phyloP scores from a whole-genome alignment of 768 basidiomycete genomes.

The Leccinellum albellum region DNA sequence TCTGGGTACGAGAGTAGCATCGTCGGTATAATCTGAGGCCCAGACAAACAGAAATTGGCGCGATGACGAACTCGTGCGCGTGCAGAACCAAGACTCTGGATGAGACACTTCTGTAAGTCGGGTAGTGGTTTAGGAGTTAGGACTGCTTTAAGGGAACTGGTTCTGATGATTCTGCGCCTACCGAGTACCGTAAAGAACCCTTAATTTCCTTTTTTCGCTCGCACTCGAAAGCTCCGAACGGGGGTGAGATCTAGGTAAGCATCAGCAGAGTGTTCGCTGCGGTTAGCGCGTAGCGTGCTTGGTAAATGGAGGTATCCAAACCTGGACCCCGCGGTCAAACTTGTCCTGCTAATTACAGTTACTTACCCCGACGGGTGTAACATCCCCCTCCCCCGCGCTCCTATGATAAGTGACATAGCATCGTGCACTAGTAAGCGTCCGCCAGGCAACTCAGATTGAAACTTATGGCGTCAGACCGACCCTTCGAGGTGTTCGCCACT shows the following conservation, averaged over 20 bases:
- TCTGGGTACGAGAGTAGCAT: slow-evolving; percentile 53
- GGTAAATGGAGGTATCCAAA: background rate
- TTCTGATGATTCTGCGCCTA: too few relatives aligned
- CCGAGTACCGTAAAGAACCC: too few relatives aligned
- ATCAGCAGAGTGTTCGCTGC: too few relatives aligned
- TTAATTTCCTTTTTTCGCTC: too few relatives aligned
- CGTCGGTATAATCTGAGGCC: slow-evolving; percentile 62
- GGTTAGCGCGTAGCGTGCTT: too few relatives aligned
- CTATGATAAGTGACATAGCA: background rate
- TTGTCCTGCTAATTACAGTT: slow-evolving; percentile 3
- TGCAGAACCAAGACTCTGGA: background rate
- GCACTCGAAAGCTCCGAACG: background rate
- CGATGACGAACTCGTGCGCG: background rate
- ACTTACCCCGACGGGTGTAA: background rate
- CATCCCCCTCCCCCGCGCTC: background rate
- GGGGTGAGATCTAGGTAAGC: too few relatives aligned
- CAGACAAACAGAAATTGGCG: slow-evolving; percentile 42
- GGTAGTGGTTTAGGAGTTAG: too few relatives aligned
- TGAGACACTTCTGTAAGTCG: background rate
- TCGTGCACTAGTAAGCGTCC: background rate
- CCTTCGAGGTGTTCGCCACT: slow-evolving; percentile 42
- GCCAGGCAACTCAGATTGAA: background rate
- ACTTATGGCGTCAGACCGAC: slow-evolving; percentile 16
- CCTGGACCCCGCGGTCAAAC: background rate
- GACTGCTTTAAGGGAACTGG: too few relatives aligned